phyloP scores from a whole-genome alignment of 768 basidiomycete species.

The Tricholomella constricta region DNA sequence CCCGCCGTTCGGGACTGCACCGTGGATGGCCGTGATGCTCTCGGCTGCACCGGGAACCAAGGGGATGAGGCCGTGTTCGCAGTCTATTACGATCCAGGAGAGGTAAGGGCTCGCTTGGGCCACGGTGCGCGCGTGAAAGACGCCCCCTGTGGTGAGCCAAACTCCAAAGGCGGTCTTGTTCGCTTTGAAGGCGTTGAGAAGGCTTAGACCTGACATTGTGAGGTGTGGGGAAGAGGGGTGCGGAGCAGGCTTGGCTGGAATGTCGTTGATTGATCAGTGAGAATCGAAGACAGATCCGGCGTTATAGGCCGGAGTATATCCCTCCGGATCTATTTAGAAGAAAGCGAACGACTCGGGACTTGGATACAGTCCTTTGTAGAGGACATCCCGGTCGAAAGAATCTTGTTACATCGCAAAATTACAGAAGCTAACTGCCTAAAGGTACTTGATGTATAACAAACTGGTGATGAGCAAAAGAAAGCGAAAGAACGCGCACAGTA shows the following conservation, averaged over 20 bases:
- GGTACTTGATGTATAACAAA: no score
- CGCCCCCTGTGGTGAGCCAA: conserved; percentile 65
- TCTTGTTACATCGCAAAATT: no score
- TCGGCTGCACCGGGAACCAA: conserved; percentile 60
- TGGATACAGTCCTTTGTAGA: no score
- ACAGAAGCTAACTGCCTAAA: no score
- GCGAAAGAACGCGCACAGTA: no score
- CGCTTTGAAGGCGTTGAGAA: conserved; percentile 53
- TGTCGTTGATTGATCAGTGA: neutral
- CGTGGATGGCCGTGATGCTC: conserved; percentile 53
- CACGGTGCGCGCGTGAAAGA: conserved; percentile 57
- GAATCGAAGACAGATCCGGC: neutral
- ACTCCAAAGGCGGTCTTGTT: conserved; percentile 66
- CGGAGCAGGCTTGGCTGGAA: neutral
- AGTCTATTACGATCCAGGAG: conserved; percentile 68
- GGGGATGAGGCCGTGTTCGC: conserved; percentile 65
- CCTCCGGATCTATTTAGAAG: neutral
- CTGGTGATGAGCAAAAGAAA: no score
- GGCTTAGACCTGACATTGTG: conserved; percentile 24
- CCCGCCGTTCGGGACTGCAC: conserved; percentile 40
- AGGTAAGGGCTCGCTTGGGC: conserved; percentile 57
- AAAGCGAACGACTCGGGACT: no score
- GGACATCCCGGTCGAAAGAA: no score
- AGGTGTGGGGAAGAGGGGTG: neutral
- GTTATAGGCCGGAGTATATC: neutral